These are phyloP conservation scores for Fremontodendron californicum DNA, from an alignment of 345 rosid species.

Conservation along the genomic window DNA sequence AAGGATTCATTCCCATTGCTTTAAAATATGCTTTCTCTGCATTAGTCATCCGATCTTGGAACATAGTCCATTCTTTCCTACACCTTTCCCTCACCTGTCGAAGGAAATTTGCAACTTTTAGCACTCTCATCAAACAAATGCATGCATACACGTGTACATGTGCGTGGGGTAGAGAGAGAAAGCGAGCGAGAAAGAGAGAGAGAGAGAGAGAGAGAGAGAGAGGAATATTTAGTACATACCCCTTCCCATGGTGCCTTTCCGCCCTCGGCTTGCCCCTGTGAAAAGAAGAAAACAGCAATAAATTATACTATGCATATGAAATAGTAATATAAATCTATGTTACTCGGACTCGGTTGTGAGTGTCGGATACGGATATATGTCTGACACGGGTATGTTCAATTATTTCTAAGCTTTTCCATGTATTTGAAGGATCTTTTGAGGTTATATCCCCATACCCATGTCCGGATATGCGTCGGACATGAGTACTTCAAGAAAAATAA, in stretches of 20 bases:
- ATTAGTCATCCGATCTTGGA: constrained; percentile 49
- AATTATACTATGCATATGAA: neutral
- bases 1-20: constrained; percentile 31
- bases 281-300: constrained; percentile 9
- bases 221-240: constrained; percentile 31
- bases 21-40: constrained; percentile 65
- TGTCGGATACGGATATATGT: no score
- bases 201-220: constrained; percentile 9
- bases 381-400: no score
- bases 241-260: constrained; percentile 68
- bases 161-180: neutral
- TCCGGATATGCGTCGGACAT: no score
- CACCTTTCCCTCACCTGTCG: constrained; percentile 84
- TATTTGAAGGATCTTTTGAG: no score
- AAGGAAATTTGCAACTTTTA: constrained; percentile 1
- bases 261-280: constrained; percentile 40
- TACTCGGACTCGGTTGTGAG: no score
- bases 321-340: no score
- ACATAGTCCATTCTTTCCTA: constrained; percentile 75
- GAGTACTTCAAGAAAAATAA: no score
- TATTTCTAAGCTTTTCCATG: no score
- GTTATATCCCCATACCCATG: no score
- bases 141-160: neutral
- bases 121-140: neutral
- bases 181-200: no score